Evolutionary conservation across 371 early-diverging fungal genomes (phyloP).

Genomic region (Mucor ambiguus): DNA sequence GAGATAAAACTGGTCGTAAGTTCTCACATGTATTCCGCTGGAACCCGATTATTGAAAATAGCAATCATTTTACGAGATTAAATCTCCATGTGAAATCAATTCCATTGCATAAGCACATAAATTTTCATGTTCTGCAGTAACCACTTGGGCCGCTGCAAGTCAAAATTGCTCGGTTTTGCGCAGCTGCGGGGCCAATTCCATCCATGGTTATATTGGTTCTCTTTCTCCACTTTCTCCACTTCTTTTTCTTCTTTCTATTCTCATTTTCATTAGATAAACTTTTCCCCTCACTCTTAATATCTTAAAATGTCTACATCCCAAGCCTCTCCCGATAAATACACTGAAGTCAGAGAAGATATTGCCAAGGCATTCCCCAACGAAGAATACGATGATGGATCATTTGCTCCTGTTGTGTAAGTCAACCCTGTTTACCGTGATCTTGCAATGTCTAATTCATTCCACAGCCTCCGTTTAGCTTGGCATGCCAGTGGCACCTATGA

Average conservation of each 20-base stretch:
- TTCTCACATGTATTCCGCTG: conserved; percentile 28
- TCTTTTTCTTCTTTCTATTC: conserved; percentile 13
- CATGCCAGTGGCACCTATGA: conserved; percentile 86
- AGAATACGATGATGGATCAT: conserved; percentile 84
- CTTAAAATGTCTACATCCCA: conserved; percentile 44
- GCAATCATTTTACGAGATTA: neutral
- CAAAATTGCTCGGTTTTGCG: neutral
- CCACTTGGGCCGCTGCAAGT: neutral
- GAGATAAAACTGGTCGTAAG: neutral
- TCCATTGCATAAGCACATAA: conserved; percentile 27
- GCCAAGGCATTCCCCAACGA: conserved; percentile 58
- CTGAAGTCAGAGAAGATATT: conserved; percentile 59
- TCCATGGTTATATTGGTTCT: neutral
- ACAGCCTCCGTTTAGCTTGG: conserved; percentile 80
- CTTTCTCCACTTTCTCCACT: neutral
- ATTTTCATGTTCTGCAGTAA: neutral
- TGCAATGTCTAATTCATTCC: neutral
- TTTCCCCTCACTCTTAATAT: conserved; percentile 24
- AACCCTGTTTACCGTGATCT: neutral
- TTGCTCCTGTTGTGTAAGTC: conserved; percentile 75
- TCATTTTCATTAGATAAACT: conserved; percentile 20
- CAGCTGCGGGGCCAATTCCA: conserved; percentile 14
- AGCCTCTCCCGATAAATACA: conserved; percentile 50
- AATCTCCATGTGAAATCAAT: conserved; percentile 29
- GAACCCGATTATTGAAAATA: conserved; percentile 8